Conservation (phyloP, 2,329 filamentous ascomycete genomes). For the Phialophora verrucosa region DNA sequence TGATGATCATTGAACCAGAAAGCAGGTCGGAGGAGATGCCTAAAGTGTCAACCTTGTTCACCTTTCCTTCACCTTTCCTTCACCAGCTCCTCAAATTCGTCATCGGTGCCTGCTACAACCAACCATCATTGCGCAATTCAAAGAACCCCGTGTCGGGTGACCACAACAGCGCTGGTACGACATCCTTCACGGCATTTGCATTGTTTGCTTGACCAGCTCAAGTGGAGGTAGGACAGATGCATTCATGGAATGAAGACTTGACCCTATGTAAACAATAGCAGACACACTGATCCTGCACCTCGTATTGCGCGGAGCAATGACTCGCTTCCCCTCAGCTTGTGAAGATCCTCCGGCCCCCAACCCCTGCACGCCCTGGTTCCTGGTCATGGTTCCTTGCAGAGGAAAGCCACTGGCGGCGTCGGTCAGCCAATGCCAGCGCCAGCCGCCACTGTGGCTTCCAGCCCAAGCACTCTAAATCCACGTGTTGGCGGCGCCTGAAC, state of each 20-base stretch:
- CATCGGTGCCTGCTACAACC: background rate
- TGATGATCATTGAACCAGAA: background rate
- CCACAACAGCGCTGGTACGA: background rate
- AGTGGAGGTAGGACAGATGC: background rate
- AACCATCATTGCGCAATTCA: slow-evolving; percentile 1
- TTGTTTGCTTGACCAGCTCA: background rate
- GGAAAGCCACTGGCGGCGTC: slow-evolving; percentile 11
- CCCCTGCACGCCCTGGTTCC: background rate
- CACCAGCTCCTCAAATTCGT: background rate
- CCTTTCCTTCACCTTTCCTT: background rate
- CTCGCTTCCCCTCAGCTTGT: slow-evolving; percentile 17
- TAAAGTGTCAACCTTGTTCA: background rate
- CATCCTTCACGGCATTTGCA: background rate
- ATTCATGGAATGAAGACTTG: background rate
- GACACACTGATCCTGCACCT: background rate
- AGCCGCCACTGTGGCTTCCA: slow-evolving; percentile 12
- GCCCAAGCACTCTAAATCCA: slow-evolving; percentile 13
- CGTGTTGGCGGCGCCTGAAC: background rate
- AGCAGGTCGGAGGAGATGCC: background rate
- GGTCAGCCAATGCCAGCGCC: background rate
- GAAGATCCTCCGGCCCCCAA: background rate
- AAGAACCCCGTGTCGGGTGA: slow-evolving; percentile 11
- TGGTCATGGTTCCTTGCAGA: slow-evolving; percentile 21
- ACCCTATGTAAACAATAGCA: too few relatives aligned
- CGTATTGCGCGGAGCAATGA: slow-evolving; percentile 1